These are phyloP conservation scores for Microcos paniculata DNA, from an alignment of 345 rosid species.

Conservation along the genomic window DNA sequence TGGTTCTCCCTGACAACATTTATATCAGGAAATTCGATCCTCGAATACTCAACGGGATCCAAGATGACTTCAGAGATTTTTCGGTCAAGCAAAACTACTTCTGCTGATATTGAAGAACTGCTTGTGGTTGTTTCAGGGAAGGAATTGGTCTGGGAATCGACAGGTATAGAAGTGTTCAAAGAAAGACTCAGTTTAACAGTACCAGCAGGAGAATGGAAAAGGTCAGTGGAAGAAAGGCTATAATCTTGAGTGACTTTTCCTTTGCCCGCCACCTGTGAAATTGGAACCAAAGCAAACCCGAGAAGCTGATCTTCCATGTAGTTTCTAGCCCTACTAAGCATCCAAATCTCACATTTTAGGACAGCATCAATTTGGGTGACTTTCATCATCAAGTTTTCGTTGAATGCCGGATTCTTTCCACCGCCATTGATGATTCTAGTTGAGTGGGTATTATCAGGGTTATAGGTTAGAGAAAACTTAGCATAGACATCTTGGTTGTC, in stretches of 20 bases:
- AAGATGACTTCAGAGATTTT: conserved; percentile 42
- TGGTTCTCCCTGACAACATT: conserved; percentile 66
- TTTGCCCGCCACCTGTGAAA: conserved; percentile 65
- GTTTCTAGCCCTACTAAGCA: conserved; percentile 82
- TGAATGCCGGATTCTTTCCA: conserved; percentile 89
- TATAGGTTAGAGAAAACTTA: conserved; percentile 86
- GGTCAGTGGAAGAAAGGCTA: conserved; percentile 89
- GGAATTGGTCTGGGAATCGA: conserved; percentile 21
- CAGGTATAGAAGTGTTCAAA: conserved; percentile 37
- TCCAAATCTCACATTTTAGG: conserved; percentile 96
- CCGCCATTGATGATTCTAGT: conserved; percentile 77
- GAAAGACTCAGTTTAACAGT: conserved; percentile 69
- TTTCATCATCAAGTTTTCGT: conserved; percentile 55
- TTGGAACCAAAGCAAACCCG: conserved; percentile 76
- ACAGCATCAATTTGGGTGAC: conserved; percentile 66
- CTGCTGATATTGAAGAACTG: conserved; percentile 75
- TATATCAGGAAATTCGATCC: conserved; percentile 89
- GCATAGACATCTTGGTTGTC: conserved; percentile 96
- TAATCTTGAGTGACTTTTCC: conserved; percentile 69
- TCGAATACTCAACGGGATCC: conserved; percentile 72
- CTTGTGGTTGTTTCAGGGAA: conserved; percentile 10
- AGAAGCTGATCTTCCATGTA: conserved; percentile 95
- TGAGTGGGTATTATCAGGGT: conserved; percentile 81
- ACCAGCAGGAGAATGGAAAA: conserved; percentile 94
- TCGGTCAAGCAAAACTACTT: conserved; percentile 74